These are phyloP conservation scores for Epichloe gansuensis DNA, from an alignment of 2,329 filamentous ascomycete genomes.

Conservation along the genomic window DNA sequence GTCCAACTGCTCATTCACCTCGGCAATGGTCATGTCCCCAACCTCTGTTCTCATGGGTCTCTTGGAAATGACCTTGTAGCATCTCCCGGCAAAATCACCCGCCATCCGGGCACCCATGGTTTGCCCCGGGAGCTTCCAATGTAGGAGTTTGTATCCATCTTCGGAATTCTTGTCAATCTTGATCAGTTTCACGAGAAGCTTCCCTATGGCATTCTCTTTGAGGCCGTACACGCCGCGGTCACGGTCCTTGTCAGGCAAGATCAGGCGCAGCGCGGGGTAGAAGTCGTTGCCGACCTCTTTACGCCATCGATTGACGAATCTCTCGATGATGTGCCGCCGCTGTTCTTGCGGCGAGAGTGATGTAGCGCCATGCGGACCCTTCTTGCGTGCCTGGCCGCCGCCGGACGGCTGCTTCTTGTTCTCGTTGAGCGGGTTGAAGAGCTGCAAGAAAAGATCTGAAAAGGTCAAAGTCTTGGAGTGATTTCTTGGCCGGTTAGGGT, in stretches of 20 bases:
- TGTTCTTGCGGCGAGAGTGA: conserved; percentile 62
- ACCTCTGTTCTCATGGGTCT: conserved; percentile 60
- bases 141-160: conserved; percentile 70
- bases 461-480: conserved; percentile 69
- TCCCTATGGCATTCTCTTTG: conserved; percentile 84
- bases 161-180: conserved; percentile 86
- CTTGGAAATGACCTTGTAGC: conserved; percentile 76
- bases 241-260: conserved; percentile 83
- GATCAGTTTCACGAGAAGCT: conserved; percentile 80
- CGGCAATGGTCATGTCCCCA: conserved; percentile 72
- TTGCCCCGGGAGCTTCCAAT: conserved; percentile 83
- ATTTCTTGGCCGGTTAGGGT: conserved; percentile 72
- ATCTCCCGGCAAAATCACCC: conserved; percentile 85
- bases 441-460: conserved; percentile 57
- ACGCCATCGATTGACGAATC: conserved; percentile 79
- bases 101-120: conserved; percentile 51
- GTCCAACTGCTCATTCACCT: conserved; percentile 81
- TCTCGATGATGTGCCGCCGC: conserved; percentile 66
- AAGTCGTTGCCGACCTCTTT: conserved; percentile 83
- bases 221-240: conserved; percentile 87
- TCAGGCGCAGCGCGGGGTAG: conserved; percentile 82
- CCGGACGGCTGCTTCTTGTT: conserved; percentile 64
- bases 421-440: conserved; percentile 72
- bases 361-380: conserved; percentile 43
- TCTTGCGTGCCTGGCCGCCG: conserved; percentile 37